Base-by-base conservation (phyloP, 1,139 yeast genomes). In the Geotrichum aggregatum region DNA sequence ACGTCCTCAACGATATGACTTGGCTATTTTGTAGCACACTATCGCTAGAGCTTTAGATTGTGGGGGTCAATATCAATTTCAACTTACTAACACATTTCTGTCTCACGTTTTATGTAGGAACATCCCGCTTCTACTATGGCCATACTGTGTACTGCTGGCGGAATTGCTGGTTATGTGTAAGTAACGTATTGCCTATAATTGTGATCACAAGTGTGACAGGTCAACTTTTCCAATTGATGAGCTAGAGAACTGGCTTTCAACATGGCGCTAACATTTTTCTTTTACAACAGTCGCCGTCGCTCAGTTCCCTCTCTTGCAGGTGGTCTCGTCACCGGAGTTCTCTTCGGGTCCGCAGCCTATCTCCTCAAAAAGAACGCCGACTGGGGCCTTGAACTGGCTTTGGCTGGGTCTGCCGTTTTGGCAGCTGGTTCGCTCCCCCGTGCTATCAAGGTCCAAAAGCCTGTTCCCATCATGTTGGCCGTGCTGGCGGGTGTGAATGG, bases 301-400 rank as follows among this genome's bases (percentile, higher is more conserved):
- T 87, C 96, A 1, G 63, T 83, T 35, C 95, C 96, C 21, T 88
- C 96, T 0, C 75, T 89, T 52, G 71, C 82, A 44, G 95, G 94
- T 1, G 97, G 97, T 31, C 63, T 83, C 8, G 73, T 84, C 0
- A 75, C 88, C 58, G 81, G 94, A 10, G 75, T 79, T 3, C 67
- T 84, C 42, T 91, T 82, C 67, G 94, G 88, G 19, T 66, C 76
- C 54, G 84, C 96, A 1, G 96, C 95, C 34, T 86, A 87, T 69
- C 74, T 89, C 60, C 74, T 87, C 59, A 77, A 79, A 58, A 73
- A 82, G 55, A 87, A 87, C 66, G 82, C 81, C 56, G 88, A 86
- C 65, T 80, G 80, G 71, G 97, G 96, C 33, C 75, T 89, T 59
- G 92, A 87, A 66, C 66, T 85, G 41, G 96, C 96, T 0, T 72